Percentiles rank a stretch among this genome's conserved stretches.
Conservation (phyloP, 2,329 filamentous ascomycete species). For the Ramularia collo-cygni region DNA sequence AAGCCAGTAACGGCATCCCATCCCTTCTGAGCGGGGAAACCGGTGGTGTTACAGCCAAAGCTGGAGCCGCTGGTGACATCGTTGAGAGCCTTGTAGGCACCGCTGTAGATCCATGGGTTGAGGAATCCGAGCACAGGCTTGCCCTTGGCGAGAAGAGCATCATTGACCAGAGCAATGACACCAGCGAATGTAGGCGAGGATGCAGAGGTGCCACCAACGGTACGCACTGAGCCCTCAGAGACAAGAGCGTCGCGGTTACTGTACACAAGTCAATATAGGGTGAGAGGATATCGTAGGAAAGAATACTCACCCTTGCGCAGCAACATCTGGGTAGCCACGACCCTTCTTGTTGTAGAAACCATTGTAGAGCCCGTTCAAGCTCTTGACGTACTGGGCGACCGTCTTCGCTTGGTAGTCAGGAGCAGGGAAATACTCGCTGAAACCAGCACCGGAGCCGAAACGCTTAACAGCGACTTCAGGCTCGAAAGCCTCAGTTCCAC, state of each 20-base stretch:
- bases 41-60: constrained; percentile 20
- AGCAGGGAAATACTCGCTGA: constrained; percentile 39
- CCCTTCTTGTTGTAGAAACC: constrained; percentile 41
- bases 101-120: constrained; percentile 53
- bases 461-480: constrained; percentile 47
- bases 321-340: constrained; percentile 42
- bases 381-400: constrained; percentile 36
- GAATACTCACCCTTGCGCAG: constrained; percentile 45
- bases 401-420: constrained; percentile 40
- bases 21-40: constrained; percentile 25
- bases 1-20: constrained; percentile 29
- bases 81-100: constrained; percentile 42
- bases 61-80: constrained; percentile 38
- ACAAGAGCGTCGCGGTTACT: constrained; percentile 37
- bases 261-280: not conserved
- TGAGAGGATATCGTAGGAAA: not conserved
- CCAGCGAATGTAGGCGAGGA: constrained; percentile 53
- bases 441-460: constrained; percentile 44
- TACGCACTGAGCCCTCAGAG: constrained; percentile 34
- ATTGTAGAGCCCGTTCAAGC: constrained; percentile 34
- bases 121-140: constrained; percentile 50
- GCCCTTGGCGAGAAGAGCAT: constrained; percentile 48
- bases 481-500: constrained; percentile 36
- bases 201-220: constrained; percentile 45
- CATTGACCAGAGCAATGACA: constrained; percentile 57